phyloP scores from a whole-genome alignment of 2,329 filamentous ascomycete genomes.

The Colletotrichum tanaceti region DNA sequence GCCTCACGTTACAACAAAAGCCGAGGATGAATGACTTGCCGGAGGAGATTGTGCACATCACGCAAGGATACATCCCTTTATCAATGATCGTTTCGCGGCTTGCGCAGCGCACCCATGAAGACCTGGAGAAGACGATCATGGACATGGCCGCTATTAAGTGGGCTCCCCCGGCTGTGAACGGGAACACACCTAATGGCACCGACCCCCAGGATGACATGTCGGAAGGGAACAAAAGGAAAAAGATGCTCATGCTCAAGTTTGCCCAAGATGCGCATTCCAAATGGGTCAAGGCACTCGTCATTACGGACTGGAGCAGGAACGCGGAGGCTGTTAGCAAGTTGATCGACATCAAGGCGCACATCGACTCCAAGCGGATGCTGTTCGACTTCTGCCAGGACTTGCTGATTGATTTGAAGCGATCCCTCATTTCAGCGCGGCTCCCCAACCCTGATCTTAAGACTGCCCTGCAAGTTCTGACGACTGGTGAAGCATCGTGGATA shows the following conservation, averaged over 20 bases:
- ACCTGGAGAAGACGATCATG: slow-evolving; percentile 76
- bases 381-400: slow-evolving; percentile 71
- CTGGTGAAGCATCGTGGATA: slow-evolving; percentile 80
- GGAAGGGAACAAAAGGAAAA: slow-evolving; percentile 78
- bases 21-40: slow-evolving; percentile 67
- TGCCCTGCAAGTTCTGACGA: slow-evolving; percentile 85
- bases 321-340: slow-evolving; percentile 83
- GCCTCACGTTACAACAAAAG: slow-evolving; percentile 33
- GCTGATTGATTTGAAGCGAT: slow-evolving; percentile 78
- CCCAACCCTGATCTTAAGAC: slow-evolving; percentile 93
- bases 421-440: slow-evolving; percentile 78
- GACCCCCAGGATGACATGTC: slow-evolving; percentile 66
- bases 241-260: slow-evolving; percentile 79
- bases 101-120: slow-evolving; percentile 85
- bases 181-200: slow-evolving; percentile 56
- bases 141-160: slow-evolving; percentile 77
- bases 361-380: slow-evolving; percentile 70
- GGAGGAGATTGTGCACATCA: slow-evolving; percentile 76
- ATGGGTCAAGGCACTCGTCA: slow-evolving; percentile 92
- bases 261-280: slow-evolving; percentile 82
- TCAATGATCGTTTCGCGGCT: slow-evolving; percentile 80
- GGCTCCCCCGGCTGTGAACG: slow-evolving; percentile 63
- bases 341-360: slow-evolving; percentile 85
- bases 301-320: slow-evolving; percentile 89
- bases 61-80: slow-evolving; percentile 80